Evolutionary conservation across 176 grass and related monocot species (phyloP).

Genomic region (Poa pratensis): DNA sequence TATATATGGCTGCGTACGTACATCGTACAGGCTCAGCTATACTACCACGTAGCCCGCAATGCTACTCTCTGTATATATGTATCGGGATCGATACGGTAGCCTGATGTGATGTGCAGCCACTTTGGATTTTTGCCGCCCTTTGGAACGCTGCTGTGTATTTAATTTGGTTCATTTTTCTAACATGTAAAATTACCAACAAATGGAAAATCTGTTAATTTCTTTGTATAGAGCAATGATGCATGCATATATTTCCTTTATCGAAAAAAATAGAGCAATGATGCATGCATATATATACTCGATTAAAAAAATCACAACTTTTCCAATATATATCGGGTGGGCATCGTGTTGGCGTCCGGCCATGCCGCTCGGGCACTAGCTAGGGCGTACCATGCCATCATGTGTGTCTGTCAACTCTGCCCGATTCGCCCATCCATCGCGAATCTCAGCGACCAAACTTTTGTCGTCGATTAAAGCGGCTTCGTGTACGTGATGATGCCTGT

Average conservation of each 20-base stretch:
- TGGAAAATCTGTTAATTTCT: too few species aligned
- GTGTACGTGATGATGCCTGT: not conserved
- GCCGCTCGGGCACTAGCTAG: not conserved
- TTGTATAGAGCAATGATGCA: too few species aligned
- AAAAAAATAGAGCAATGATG: too few species aligned
- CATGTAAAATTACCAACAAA: too few species aligned
- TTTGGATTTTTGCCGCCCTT: not conserved
- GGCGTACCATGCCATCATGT: not conserved
- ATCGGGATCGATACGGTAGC: not conserved
- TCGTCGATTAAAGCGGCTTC: constrained; percentile 10
- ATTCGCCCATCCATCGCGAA: not conserved
- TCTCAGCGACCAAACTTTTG: not conserved
- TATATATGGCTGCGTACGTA: not conserved
- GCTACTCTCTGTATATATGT: not conserved
- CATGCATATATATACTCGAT: too few species aligned
- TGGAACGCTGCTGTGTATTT: too few species aligned
- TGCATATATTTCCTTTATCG: too few species aligned
- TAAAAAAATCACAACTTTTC: too few species aligned
- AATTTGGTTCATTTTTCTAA: too few species aligned
- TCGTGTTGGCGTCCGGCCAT: not conserved
- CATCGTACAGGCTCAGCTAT: not conserved
- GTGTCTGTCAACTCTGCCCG: not conserved
- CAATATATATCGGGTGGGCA: not conserved
- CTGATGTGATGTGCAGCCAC: not conserved
- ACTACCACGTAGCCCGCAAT: not conserved